Evolutionary conservation across 2,329 filamentous ascomycete species (phyloP), one percentile per base, ranked within the genome.

Genomic region (Mycocentrospora acerina): DNA sequence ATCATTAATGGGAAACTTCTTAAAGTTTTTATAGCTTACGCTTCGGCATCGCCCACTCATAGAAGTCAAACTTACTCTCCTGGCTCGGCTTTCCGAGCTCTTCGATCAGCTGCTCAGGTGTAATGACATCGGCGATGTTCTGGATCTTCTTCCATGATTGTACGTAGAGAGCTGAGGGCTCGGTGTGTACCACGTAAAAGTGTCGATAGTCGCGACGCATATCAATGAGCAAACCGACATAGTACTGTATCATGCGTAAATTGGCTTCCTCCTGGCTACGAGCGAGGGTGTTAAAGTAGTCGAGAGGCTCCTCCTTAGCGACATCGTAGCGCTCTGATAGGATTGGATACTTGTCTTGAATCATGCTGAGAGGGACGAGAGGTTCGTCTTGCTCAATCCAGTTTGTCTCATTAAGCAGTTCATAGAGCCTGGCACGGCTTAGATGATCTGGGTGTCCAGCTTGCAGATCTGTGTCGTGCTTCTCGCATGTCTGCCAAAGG

Each of bases 181-280:
- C 46, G 0, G 59, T 58, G 15, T 66, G 63, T 3, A 65, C 60
- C 1, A 66, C 48, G 28, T 49, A 62, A 39, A 55, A 60, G 4
- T 62, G 55, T 12, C 63, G 62, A 32, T 64, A 65, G 24, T 51
- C 34, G 9, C 53, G 55, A 6, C 54, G 51, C 37, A 53, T 30
- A 4, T 56, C 49, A 5, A 51, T 37, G 7, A 59, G 47, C 32
- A 57, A 27, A 4, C 47, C 46, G 7, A 50, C 52, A 19, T 58
- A 66, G 35, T 60, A 54, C 8, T 48, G 38, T 2, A 63, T 46
- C 59, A 61, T 62, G 8, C 37, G 35, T 1, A 37, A 14, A 14
- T 62, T 61, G 0, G 63, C 62, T 10, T 57, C 51, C 14, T 55
- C 43, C 19, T 47, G 50, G 25, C 48, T 57, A 4, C 32, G 35